phyloP scores from a whole-genome alignment of 768 basidiomycete species.

The Boletus bicolor region DNA sequence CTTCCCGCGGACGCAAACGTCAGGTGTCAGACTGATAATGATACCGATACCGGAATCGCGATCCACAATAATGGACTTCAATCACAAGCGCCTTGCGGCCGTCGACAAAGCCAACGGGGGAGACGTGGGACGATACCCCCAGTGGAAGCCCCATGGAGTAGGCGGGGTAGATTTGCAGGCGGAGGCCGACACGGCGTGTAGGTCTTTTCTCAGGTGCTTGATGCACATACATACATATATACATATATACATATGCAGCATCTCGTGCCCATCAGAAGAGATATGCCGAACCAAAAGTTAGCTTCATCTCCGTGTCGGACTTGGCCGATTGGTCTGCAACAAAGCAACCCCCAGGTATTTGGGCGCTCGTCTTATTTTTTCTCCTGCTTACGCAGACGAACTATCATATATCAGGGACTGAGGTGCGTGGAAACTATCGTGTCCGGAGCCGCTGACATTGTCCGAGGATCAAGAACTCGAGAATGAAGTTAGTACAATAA shows the following conservation, averaged over 20 bases:
- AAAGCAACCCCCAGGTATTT: not conserved
- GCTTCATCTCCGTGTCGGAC: conserved; percentile 2
- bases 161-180: not conserved
- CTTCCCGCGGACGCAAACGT: conserved; percentile 1
- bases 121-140: not conserved
- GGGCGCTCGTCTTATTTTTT: conserved; percentile 1
- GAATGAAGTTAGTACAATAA: not conserved
- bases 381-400: not conserved
- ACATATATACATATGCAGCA: not conserved
- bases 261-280: not conserved
- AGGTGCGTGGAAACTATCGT: not conserved
- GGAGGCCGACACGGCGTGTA: not conserved
- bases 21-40: not conserved
- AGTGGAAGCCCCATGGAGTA: not conserved
- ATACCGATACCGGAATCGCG: not conserved
- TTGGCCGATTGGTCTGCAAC: not conserved
- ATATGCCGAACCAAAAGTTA: not conserved
- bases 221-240: not conserved
- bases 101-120: too few species aligned
- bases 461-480: conserved; percentile 13
- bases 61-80: not conserved
- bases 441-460: not conserved
- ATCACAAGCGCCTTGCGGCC: not conserved
- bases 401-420: not conserved
- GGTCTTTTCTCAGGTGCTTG: not conserved